Evolutionary conservation across 345 rosid species (phyloP).

Genomic region (Sonneratia caseolaris): DNA sequence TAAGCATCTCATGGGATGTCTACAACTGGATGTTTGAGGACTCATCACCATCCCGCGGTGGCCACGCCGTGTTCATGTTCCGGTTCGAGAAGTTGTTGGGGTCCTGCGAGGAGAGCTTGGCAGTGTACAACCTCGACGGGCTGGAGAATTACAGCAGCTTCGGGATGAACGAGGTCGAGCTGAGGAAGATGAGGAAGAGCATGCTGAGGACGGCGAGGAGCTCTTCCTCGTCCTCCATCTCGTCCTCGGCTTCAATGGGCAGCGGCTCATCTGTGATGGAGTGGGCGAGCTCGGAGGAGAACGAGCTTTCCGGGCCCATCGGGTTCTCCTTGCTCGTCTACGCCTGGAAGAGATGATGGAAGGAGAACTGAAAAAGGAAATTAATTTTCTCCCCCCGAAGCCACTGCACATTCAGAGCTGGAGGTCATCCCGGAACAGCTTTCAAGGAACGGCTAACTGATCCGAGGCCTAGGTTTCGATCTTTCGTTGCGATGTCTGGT

Average conservation of each 20-base stretch:
- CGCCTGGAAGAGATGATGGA: conserved; percentile 77
- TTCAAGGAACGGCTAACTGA: too few relatives aligned
- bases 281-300: conserved; percentile 79
- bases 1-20: conserved; percentile 91
- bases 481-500: too few relatives aligned
- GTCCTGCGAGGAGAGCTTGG: conserved; percentile 12
- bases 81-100: conserved; percentile 48
- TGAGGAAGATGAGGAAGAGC: conserved; percentile 79
- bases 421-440: too few relatives aligned
- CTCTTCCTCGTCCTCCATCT: conserved; percentile 69
- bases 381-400: too few relatives aligned
- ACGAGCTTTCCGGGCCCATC: conserved; percentile 38
- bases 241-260: conserved; percentile 75
- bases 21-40: conserved; percentile 81
- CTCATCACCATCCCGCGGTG: conserved; percentile 10
- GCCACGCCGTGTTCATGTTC: conserved; percentile 79
- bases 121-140: neutral
- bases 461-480: too few relatives aligned
- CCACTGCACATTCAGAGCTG: too few relatives aligned
- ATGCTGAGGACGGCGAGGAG: conserved; percentile 47
- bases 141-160: conserved; percentile 15
- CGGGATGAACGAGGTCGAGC: conserved; percentile 50
- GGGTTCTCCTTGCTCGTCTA: conserved; percentile 82
- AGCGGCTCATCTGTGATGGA: conserved; percentile 85
- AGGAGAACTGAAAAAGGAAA: too few relatives aligned